Base-by-base conservation (phyloP, 257 asterid species). In the Primulina huaijiensis region DNA sequence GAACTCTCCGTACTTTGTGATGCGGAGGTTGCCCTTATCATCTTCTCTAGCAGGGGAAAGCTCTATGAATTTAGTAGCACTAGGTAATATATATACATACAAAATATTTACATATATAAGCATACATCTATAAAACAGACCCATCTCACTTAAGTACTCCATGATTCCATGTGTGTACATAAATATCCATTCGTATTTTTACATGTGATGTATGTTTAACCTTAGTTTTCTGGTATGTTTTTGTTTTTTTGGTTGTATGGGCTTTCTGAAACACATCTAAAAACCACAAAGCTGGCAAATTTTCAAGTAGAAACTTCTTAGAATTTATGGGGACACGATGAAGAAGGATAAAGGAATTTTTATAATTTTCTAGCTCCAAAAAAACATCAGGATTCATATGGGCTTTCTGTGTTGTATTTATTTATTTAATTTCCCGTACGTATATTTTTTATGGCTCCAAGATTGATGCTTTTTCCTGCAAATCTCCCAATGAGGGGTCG, bases 1-100 rank as follows among this genome's bases (percentile, higher is more conserved):
- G 98, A 92, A 38, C 88, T 92, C 6, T 90, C 98, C 59, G 97
- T 92, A 16, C 96, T 92, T 9, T 92, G 98, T 80, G 98, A 92
- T 79, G 98, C 98, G 60, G 98, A 90, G 77, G 89, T 92, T 17
- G 97, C 93, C n/a, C 96, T 92, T 60, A 90, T 92, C 87, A 90
- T 92, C 81, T 92, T 92, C 90, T 92, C 98, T 56, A 85, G 89
- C 78, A 84, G 97, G 1, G 97, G 98, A 5, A 92, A 92, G 73
- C 97, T 92, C 79, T 92, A 84, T 61, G 97, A 92, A 75, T 92
- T 92, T 74, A 92, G 90, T 52, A 90, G 90, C 71, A 68, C 87
- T 68, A 88, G 96, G 96, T 88, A 66, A 27, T 40, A 46, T n/a
- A 34, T 67, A 23, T 1, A 43, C 1, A 43, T 0, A 43, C 25